phyloP scores from a whole-genome alignment of 1,139 yeast genomes.

The Chernovozyma aurita region DNA sequence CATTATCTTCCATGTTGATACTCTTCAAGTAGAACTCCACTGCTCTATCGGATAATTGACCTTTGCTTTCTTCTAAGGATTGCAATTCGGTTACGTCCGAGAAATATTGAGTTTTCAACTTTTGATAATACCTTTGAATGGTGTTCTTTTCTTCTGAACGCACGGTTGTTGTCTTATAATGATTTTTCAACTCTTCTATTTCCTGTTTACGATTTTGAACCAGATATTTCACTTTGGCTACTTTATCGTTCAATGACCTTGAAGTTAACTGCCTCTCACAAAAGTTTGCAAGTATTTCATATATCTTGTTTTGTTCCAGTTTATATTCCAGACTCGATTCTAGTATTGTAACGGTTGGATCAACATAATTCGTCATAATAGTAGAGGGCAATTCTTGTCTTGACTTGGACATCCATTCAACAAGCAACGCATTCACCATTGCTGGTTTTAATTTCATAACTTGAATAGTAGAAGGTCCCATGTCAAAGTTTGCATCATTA shows the following conservation, averaged over 20 bases:
- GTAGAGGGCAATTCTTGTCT: slow-evolving; percentile 60
- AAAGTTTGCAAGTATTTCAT: slow-evolving; percentile 63
- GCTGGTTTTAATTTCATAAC: slow-evolving; percentile 4
- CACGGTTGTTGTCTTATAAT: slow-evolving; percentile 34
- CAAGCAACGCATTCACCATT: slow-evolving; percentile 49
- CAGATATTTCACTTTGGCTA: slow-evolving; percentile 32
- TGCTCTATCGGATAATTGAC: slow-evolving; percentile 50
- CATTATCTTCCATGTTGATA: slow-evolving; percentile 26
- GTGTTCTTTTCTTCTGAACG: slow-evolving; percentile 42
- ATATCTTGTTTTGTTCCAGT: slow-evolving; percentile 38
- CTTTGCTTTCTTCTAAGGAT: slow-evolving; percentile 29
- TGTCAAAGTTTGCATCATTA: neutral
- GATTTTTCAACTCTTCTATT: slow-evolving; percentile 42
- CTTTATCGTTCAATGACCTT: slow-evolving; percentile 37
- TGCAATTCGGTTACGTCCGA: slow-evolving; percentile 48
- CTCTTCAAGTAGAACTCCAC: slow-evolving; percentile 58
- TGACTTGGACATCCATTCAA: slow-evolving; percentile 68
- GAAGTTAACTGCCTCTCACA: slow-evolving; percentile 65
- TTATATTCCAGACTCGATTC: slow-evolving; percentile 11
- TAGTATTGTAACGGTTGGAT: slow-evolving; percentile 31
- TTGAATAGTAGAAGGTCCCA: neutral
- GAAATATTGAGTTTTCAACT: slow-evolving; percentile 42
- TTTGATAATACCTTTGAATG: slow-evolving; percentile 48
- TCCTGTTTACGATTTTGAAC: slow-evolving; percentile 36
- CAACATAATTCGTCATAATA: slow-evolving; percentile 55